phyloP scores from a whole-genome alignment of 257 asterid genomes.

The Solanum virginianum region DNA sequence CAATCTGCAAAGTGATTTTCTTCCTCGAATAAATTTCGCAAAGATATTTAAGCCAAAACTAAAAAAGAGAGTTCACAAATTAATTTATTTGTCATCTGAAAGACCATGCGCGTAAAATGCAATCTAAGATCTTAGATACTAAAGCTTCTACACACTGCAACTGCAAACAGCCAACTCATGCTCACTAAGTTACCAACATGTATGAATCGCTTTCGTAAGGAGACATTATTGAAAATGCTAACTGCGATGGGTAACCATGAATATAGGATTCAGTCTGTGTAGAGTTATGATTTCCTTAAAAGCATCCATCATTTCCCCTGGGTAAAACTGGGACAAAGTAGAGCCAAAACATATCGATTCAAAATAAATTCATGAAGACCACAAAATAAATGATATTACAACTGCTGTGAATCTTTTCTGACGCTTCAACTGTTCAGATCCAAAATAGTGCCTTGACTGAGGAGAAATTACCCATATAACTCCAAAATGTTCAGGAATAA shows the following conservation, averaged over 20 bases:
- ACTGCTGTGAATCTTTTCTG: too few species aligned
- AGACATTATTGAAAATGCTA: not conserved
- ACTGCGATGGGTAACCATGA: not conserved
- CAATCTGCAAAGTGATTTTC: conserved; percentile 37
- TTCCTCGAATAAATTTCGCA: not conserved
- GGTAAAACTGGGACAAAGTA: too few species aligned
- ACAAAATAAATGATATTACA: too few species aligned
- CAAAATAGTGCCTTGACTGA: too few species aligned
- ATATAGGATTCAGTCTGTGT: not conserved
- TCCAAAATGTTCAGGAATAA: too few species aligned
- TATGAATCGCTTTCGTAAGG: not conserved
- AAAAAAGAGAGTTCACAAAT: not conserved
- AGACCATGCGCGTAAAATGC: not conserved
- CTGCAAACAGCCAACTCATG: not conserved
- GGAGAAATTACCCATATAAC: too few species aligned
- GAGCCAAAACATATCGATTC: too few species aligned
- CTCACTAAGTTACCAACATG: not conserved
- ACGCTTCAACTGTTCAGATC: too few species aligned
- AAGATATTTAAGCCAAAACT: not conserved
- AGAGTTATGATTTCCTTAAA: not conserved
- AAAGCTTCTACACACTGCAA: not conserved
- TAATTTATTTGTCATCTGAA: not conserved
- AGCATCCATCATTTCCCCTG: not conserved
- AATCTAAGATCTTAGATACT: not conserved
- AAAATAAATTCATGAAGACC: too few species aligned